Base-by-base conservation (phyloP, 2,329 filamentous ascomycete species). In the Ophiostoma sp. region DNA sequence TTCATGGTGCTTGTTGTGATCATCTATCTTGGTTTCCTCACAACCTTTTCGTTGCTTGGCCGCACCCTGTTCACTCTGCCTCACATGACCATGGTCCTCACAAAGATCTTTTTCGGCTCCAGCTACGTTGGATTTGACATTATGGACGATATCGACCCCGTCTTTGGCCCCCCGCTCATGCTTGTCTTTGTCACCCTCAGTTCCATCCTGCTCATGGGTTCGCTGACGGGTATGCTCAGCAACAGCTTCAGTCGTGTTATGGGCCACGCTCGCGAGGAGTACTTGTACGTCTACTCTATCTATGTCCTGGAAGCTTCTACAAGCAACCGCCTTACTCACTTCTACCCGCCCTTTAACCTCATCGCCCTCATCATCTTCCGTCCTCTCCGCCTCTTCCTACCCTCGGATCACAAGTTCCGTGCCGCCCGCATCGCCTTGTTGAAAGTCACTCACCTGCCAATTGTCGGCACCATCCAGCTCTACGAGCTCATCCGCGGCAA, bases 11-110 rank as follows among this genome's bases (percentile, higher is more conserved):
- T 88, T 82, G 92, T 97, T 59, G 84, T 93, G 66, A 92, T 97
- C 71, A 84, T 97, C 70, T 97, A 97, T 80, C 83, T 96, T 66
- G 93, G 94, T 64, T 98, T 98, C 81, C 83, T 97, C 45, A 97
- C 95, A 0, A 97, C 94, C 0, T 95, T 95, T 78, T 91, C 91
- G 0, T 86, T 95, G 33, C 85, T 96, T 61, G 93, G 91, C n/a
- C 88, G 92, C 72, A 91, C 92, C 69, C 82, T 83, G 1, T 94
- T 91, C 78, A 87, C 85, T 4, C 86, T 92, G 31, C 82, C 83
- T 11, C 84, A 90, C 72, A 95, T 95, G 91, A 90, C 90, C 48
- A 92, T 91, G 87, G 90, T 93, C 75, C 82, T 94, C 72, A 91
- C 92, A 75, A 93, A 93, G 80, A 93, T 95, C 70, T 95, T 95